These are phyloP conservation scores for Remersonia thermophila DNA, from an alignment of 2,329 filamentous ascomycete species.

Conservation along the genomic window DNA sequence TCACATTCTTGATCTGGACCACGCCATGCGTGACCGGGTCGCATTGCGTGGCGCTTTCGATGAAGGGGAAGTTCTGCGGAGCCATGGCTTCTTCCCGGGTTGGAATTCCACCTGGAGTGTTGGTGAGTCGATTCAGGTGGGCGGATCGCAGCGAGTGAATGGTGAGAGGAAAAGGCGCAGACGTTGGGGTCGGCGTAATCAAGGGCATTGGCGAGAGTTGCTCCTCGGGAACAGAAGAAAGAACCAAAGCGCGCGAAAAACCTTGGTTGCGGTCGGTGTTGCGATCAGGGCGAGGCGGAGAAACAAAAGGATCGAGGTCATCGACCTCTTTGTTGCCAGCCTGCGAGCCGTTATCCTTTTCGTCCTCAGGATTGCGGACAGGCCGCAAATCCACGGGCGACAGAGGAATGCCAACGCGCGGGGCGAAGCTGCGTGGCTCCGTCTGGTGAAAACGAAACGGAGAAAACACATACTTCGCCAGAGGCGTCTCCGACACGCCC, in stretches of 20 bases:
- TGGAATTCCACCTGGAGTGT: constrained; percentile 24
- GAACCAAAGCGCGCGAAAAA: constrained; percentile 2
- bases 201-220: no score
- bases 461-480: not conserved
- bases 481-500: no score
- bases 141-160: constrained; percentile 22
- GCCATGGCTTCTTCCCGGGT: constrained; percentile 24
- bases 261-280: no score
- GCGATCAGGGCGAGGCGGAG: no score
- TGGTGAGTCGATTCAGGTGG: constrained; percentile 27
- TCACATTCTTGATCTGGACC: constrained; percentile 38
- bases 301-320: no score
- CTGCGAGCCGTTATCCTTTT: no score
- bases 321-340: no score
- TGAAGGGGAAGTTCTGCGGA: constrained; percentile 33
- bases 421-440: constrained; percentile 32
- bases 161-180: constrained; percentile 2
- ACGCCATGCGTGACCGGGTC: constrained; percentile 29
- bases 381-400: no score
- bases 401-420: constrained; percentile 16
- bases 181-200: no score
- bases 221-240: constrained; percentile 6
- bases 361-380: no score
- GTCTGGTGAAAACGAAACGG: constrained; percentile 18
- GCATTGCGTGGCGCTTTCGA: constrained; percentile 25